These are phyloP conservation scores for Bidens hawaiensis DNA, from an alignment of 140 eudicot genomes.

Conservation along the genomic window DNA sequence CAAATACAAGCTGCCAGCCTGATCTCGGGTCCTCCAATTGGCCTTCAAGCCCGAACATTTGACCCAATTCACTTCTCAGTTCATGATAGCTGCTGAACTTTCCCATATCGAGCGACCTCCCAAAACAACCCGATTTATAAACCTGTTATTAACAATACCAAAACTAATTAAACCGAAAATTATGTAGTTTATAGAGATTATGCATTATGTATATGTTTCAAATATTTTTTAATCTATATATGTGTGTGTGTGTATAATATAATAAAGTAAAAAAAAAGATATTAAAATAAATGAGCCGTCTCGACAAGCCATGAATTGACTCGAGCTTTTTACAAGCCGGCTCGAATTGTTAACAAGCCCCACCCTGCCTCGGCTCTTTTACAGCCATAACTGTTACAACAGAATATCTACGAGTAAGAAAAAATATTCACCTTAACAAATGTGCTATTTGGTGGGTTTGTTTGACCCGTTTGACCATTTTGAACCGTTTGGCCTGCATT, in stretches of 20 bases:
- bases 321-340: too few relatives aligned
- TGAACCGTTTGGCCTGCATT: constrained; percentile 50
- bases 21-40: constrained; percentile 99
- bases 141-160: constrained; percentile 48
- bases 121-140: constrained; percentile 81
- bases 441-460: constrained; percentile 53
- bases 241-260: too few relatives aligned
- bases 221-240: too few relatives aligned
- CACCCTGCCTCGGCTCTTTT: too few relatives aligned
- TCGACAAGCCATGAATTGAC: too few relatives aligned
- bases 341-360: too few relatives aligned
- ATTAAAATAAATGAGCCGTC: too few relatives aligned
- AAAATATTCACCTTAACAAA: constrained; percentile 70
- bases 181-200: too few relatives aligned
- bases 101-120: constrained; percentile 88
- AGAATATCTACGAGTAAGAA: background rate
- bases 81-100: constrained; percentile 94
- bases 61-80: constrained; percentile 88
- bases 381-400: background rate
- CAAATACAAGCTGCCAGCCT: constrained; percentile 99
- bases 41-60: constrained; percentile 94
- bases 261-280: too few relatives aligned
- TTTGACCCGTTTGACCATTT: too few relatives aligned
- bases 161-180: too few relatives aligned
- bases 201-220: too few relatives aligned